Evolutionary conservation across 2,329 filamentous ascomycete genomes (phyloP).

Genomic region (Sclerotinia trifoliorum): DNA sequence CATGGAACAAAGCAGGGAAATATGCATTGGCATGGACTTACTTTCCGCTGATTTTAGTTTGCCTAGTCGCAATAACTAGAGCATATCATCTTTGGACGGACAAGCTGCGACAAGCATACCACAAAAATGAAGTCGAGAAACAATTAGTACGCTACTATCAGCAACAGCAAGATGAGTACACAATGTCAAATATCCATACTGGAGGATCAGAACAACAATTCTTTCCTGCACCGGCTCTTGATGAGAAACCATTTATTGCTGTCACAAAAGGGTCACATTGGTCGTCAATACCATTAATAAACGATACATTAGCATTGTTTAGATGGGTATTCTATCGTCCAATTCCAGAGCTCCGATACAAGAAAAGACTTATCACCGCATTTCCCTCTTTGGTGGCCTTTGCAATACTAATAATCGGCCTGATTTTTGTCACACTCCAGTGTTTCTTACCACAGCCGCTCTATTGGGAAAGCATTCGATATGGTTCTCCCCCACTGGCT

Average conservation of each 20-base stretch:
- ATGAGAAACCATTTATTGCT: constrained; percentile 54
- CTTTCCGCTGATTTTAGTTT: constrained; percentile 73
- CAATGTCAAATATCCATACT: constrained; percentile 57
- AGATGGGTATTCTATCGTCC: constrained; percentile 88
- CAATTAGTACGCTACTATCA: constrained; percentile 58
- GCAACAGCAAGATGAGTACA: constrained; percentile 56
- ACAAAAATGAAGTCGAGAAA: constrained; percentile 76
- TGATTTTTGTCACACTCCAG: constrained; percentile 75
- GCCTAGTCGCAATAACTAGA: constrained; percentile 65
- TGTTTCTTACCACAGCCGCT: constrained; percentile 84
- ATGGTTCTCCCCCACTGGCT: constrained; percentile 83
- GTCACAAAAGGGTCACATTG: constrained; percentile 66
- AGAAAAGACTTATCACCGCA: constrained; percentile 63
- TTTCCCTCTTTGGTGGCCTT: constrained; percentile 79
- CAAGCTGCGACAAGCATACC: constrained; percentile 84
- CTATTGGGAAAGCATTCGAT: constrained; percentile 84
- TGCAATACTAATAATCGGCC: constrained; percentile 63
- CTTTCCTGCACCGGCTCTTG: constrained; percentile 63
- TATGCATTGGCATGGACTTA: constrained; percentile 88
- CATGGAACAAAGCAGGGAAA: constrained; percentile 78
- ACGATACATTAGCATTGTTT: constrained; percentile 78
- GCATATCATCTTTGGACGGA: constrained; percentile 91
- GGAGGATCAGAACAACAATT: constrained; percentile 49
- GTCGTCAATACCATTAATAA: constrained; percentile 71
- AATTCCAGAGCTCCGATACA: constrained; percentile 69